Percentiles rank a stretch among this genome's conserved stretches.
These are phyloP conservation scores for Phoma sp. DNA, from an alignment of 2,329 filamentous ascomycete genomes.

Conservation along the genomic window DNA sequence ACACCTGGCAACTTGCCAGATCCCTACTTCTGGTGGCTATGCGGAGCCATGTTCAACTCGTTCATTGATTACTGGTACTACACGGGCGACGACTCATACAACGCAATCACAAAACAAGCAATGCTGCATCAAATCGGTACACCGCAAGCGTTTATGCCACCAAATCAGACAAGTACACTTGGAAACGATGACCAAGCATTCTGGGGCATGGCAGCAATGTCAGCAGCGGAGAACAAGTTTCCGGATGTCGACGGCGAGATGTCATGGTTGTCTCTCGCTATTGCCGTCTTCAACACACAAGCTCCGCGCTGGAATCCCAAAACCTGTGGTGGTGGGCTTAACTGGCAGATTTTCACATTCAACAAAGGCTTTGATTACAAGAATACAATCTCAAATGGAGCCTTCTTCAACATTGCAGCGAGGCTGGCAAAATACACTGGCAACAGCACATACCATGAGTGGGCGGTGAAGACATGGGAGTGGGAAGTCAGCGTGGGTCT, in stretches of 20 bases:
- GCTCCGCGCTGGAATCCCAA: constrained; percentile 70
- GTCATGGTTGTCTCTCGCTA: constrained; percentile 69
- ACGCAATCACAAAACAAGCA: constrained; percentile 53
- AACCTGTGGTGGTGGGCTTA: constrained; percentile 68
- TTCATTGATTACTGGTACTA: constrained; percentile 51
- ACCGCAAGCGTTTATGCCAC: constrained; percentile 75
- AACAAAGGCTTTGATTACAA: constrained; percentile 83
- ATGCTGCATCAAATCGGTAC: constrained; percentile 76
- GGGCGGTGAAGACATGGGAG: constrained; percentile 69
- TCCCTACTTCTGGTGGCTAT: constrained; percentile 53
- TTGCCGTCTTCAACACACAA: constrained; percentile 75
- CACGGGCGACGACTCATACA: constrained; percentile 45
- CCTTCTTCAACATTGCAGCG: constrained; percentile 79
- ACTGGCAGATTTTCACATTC: constrained; percentile 77
- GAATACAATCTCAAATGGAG: constrained; percentile 78
- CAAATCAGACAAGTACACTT: constrained; percentile 67
- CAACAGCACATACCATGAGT: constrained; percentile 61
- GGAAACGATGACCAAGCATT: constrained; percentile 78
- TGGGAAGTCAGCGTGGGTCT: constrained; percentile 58
- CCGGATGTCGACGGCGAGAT: constrained; percentile 57
- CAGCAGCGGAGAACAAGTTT: constrained; percentile 71
- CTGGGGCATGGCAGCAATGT: constrained; percentile 71
- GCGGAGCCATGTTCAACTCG: constrained; percentile 47
- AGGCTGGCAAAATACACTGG: constrained; percentile 72
- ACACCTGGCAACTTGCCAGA: constrained; percentile 62